These are phyloP conservation scores for Haplosporangium sp. DNA, from an alignment of 371 early-diverging fungal species.

Conservation along the genomic window DNA sequence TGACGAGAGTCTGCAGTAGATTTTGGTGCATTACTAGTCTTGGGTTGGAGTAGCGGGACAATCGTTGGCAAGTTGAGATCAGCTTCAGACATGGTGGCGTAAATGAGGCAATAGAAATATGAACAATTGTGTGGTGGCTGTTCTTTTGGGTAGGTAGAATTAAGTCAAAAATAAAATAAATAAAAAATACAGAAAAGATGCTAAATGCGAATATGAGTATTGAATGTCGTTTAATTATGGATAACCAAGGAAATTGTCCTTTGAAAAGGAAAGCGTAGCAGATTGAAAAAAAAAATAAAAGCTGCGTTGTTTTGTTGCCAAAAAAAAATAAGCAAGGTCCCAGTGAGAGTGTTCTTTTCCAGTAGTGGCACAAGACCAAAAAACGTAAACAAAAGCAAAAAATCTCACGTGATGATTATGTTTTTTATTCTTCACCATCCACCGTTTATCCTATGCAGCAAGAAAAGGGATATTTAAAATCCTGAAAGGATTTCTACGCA, in stretches of 20 bases:
- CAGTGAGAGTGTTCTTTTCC: too few relatives aligned
- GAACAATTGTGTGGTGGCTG: neutral
- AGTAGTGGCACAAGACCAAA: too few relatives aligned
- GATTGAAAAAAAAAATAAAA: too few relatives aligned
- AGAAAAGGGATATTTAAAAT: too few relatives aligned
- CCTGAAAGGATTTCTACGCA: too few relatives aligned
- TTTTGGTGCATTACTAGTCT: conserved; percentile 24
- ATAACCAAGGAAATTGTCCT: neutral
- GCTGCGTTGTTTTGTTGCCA: too few relatives aligned
- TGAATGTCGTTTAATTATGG: neutral
- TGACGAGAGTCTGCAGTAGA: conserved; percentile 19
- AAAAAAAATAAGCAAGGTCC: too few relatives aligned
- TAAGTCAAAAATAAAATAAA: neutral
- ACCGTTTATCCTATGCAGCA: too few relatives aligned
- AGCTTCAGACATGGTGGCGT: conserved; percentile 53
- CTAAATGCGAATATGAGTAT: neutral
- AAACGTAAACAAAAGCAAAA: too few relatives aligned
- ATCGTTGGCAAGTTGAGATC: conserved; percentile 53
- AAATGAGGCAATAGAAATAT: neutral
- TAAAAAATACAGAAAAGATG: neutral
- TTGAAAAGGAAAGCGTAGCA: neutral
- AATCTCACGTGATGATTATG: too few relatives aligned
- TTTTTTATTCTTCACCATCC: too few relatives aligned
- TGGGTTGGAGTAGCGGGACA: conserved; percentile 50
- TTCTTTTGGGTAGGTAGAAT: neutral